Evolutionary conservation across 306 rosid species (phyloP).

Genomic region (Acacia acuminata): DNA sequence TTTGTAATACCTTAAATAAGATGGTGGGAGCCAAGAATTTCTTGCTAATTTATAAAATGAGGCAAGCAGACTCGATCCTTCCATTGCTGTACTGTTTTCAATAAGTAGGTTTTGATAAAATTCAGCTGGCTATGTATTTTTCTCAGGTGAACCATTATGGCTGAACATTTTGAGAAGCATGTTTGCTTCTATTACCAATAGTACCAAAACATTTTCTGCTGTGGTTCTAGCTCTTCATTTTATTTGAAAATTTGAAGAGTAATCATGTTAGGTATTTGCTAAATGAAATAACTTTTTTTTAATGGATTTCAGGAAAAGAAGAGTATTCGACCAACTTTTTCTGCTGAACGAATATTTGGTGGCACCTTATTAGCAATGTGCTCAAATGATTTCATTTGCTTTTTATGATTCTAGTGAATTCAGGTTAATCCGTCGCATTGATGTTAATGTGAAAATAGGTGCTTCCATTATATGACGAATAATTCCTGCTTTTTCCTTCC

Average conservation of each 20-base stretch:
- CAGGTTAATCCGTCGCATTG: conserved; percentile 91
- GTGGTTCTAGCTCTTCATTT: conserved; percentile 6
- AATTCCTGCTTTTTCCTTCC: conserved; percentile 18
- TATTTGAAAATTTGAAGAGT: background rate
- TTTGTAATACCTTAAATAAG: too few relatives aligned
- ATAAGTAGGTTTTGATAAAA: background rate
- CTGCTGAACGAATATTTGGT: conserved; percentile 83
- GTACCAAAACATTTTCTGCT: background rate
- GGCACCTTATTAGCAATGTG: conserved; percentile 94
- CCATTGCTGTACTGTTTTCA: conserved; percentile 17
- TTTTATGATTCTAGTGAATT: conserved; percentile 97
- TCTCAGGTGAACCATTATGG: conserved; percentile 16
- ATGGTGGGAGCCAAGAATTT: conserved; percentile 1
- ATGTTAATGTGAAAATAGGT: conserved; percentile 91
- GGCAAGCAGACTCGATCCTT: conserved; percentile 2
- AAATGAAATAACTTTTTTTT: conserved; percentile 6
- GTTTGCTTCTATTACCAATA: conserved; percentile 20
- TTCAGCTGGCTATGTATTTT: conserved; percentile 26
- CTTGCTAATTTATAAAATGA: conserved; percentile 8
- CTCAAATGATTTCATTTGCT: conserved; percentile 96
- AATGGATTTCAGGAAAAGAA: conserved; percentile 76
- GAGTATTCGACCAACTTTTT: conserved; percentile 92
- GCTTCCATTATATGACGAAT: conserved; percentile 28
- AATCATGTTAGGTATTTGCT: background rate
- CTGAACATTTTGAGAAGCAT: background rate